Conservation (phyloP, 2,329 filamentous ascomycete species). For the Alternaria novae-zelandiae region DNA sequence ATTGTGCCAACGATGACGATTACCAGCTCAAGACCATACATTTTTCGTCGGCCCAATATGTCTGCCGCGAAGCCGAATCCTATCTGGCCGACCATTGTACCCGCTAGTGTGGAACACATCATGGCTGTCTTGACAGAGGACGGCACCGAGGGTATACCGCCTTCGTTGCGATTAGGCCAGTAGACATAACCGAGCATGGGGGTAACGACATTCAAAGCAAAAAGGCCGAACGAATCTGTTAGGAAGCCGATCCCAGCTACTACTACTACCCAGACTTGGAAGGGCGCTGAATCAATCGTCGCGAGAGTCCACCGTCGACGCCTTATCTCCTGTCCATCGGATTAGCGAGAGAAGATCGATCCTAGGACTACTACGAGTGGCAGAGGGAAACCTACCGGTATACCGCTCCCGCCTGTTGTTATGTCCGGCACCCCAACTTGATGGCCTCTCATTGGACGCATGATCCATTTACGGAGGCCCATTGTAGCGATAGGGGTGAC, state of each 20-base stretch:
- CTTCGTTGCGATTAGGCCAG: conserved; percentile 35
- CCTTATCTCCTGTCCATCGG: conserved; percentile 21
- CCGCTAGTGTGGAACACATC: conserved; percentile 48
- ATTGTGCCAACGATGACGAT: conserved; percentile 51
- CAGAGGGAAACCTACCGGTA: conserved; percentile 31
- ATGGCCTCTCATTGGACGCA: conserved; percentile 38
- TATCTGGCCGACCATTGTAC: conserved; percentile 49
- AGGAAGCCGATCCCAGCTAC: conserved; percentile 52
- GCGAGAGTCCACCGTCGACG: conserved; percentile 42
- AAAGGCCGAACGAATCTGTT: conserved; percentile 50
- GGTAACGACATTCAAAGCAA: conserved; percentile 50
- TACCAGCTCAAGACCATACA: conserved; percentile 51
- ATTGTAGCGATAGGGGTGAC: conserved; percentile 6
- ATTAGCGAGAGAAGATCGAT: neutral
- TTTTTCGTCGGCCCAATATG: conserved; percentile 45
- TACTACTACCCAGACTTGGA: conserved; percentile 45
- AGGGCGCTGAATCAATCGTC: conserved; percentile 43
- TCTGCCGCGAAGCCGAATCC: conserved; percentile 50
- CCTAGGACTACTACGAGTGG: neutral
- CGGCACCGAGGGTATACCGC: conserved; percentile 32
- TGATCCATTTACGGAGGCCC: conserved; percentile 42
- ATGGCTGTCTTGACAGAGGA: conserved; percentile 45
- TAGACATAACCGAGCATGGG: conserved; percentile 51
- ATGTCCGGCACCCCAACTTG: conserved; percentile 40
- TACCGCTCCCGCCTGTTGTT: conserved; percentile 39